Base-by-base conservation (phyloP, 192 early-diverging fungal species). In the Coemansia guatemalensis region DNA sequence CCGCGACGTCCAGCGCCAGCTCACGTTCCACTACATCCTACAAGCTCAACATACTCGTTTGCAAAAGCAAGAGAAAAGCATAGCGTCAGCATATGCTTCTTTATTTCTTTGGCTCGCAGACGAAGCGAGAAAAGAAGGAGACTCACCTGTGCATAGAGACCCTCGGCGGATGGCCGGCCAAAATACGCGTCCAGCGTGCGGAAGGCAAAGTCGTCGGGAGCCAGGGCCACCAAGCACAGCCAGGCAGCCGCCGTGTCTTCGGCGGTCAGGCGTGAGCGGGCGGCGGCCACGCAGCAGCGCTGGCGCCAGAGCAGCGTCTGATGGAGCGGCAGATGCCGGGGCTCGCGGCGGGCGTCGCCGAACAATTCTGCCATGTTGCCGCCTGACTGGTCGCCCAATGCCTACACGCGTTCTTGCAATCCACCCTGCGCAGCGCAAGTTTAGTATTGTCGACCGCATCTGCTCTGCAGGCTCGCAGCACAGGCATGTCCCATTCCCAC, bases 1-100 rank as follows among this genome's bases (percentile, higher is more conserved):
- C 65, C 2, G 69, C 75, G 29, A 72, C 63, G 29, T 72, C 75
- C 41, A 78, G 55, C 49, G 69, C 75, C 70, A 72, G 68, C 11
- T 72, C 70, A 11, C 75, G 75, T 50, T 49, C 54, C 44, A 44
- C 30, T 49, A 64, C 68, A 49, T 56, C 57, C 62, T 61, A 30
- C 30, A 35, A 32, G 17, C 29, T 25, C 39, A 33, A 25, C 51
- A 33, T 22, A 58, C 52, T 23, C 32, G 24, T 27, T 11, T 8
- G 11, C n/a, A 27, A 27, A 17, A 35, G 9, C 17, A 30, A 6
- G 12, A 29, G 23, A 54, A 49, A 53, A 53, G 39, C 48, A 48
- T 24, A 59, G 57, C 41, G 20, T 59, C 57, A 44, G 39, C 39
- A 44, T 11, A 17, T 44, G 53, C 53, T 30, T 7, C 24, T 8